phyloP scores from a whole-genome alignment of 1,284 basidiomycete species.

The Inonotus obliquus region DNA sequence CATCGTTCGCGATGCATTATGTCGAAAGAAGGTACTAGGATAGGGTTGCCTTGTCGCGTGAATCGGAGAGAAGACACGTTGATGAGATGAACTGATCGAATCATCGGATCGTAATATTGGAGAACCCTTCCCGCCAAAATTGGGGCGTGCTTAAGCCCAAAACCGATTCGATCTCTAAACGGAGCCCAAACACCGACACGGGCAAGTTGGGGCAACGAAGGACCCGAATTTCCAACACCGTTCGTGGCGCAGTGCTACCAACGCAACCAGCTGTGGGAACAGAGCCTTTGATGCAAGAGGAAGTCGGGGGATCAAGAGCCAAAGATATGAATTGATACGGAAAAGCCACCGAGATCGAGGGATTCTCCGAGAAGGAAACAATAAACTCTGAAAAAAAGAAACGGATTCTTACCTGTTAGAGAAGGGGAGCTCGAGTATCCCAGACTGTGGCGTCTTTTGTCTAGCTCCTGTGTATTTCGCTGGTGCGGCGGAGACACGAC shows the following conservation, averaged over 20 bases:
- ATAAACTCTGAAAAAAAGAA: background rate
- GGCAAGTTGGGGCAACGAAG: background rate
- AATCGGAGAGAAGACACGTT: background rate
- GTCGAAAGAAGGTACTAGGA: slow-evolving; percentile 1
- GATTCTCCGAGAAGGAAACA: background rate
- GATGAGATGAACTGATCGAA: background rate
- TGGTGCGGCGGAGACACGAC: background rate
- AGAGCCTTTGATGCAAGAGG: slow-evolving; percentile 1
- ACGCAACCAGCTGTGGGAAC: background rate
- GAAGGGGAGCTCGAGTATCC: background rate
- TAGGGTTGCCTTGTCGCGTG: slow-evolving; percentile 3
- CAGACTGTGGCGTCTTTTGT: background rate
- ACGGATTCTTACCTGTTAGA: background rate
- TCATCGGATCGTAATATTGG: background rate
- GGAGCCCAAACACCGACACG: background rate
- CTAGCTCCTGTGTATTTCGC: background rate
- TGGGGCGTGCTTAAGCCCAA: background rate
- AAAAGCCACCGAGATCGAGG: slow-evolving; percentile 1
- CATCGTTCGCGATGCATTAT: background rate
- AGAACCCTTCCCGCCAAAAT: background rate
- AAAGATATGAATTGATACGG: background rate
- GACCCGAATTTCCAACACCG: background rate
- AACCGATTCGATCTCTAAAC: background rate
- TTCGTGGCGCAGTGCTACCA: background rate
- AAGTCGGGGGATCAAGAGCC: background rate